Evolutionary conservation across 169 alveolate species (phyloP).

Genomic region (Plasmodium gonderi): DNA sequence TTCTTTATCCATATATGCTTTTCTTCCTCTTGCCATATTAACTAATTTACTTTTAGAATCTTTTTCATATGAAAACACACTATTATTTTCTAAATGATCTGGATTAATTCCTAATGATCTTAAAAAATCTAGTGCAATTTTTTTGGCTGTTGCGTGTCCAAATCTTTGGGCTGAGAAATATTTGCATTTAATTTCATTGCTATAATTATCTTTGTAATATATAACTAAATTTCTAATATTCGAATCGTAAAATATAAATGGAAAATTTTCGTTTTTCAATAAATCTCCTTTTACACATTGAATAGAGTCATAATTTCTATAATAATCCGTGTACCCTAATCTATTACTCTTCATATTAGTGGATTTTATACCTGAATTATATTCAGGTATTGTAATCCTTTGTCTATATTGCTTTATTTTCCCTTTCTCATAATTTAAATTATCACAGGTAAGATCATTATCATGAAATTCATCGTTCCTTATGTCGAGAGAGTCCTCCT

Average conservation of each 20-base stretch:
- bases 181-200: slow-evolving; percentile 19
- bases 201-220: slow-evolving; percentile 45
- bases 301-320: slow-evolving; percentile 31
- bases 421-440: not conserved
- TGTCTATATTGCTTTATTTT: not conserved
- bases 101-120: slow-evolving; percentile 46
- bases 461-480: not conserved
- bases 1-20: not conserved
- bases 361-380: not conserved
- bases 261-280: slow-evolving; percentile 37
- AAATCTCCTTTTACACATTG: slow-evolving; percentile 36
- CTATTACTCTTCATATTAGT: not conserved
- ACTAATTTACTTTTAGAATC: slow-evolving; percentile 32
- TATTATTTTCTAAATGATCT: slow-evolving; percentile 50
- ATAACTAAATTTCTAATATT: slow-evolving; percentile 43
- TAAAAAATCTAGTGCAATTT: slow-evolving; percentile 48
- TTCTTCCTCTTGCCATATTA: slow-evolving; percentile 3
- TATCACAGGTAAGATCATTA: not conserved
- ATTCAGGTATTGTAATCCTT: not conserved
- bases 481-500: not conserved
- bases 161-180: slow-evolving; percentile 68
- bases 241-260: slow-evolving; percentile 53
- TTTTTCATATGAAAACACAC: slow-evolving; percentile 52
- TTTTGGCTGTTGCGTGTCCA: slow-evolving; percentile 70
- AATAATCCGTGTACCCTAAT: slow-evolving; percentile 5